Conservation (phyloP, 139 green algal genomes). For the Desmodesmus armatus region DNA sequence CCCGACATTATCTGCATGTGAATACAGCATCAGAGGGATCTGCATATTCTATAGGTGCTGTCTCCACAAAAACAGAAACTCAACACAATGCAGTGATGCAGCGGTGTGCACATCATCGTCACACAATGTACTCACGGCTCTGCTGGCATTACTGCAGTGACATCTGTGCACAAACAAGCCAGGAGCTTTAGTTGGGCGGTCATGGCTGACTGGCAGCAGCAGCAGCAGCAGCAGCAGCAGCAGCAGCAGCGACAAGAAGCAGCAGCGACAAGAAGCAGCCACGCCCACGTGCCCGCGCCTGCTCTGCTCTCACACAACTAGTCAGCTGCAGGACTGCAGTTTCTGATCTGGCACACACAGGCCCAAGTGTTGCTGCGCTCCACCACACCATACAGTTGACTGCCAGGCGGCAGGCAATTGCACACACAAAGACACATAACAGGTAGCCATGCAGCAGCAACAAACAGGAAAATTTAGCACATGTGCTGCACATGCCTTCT, state of each 20-base stretch:
- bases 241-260: not conserved
- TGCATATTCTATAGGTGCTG: not conserved
- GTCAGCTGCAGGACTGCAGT: not conserved
- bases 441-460: not conserved
- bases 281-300: not conserved
- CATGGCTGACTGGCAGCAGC: constrained; percentile 15
- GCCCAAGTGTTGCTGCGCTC: too few species aligned
- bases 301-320: not conserved
- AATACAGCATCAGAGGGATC: not conserved
- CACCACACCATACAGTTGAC: too few species aligned
- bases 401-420: too few species aligned
- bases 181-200: constrained; percentile 34
- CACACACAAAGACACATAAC: not conserved
- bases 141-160: not conserved
- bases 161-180: not conserved
- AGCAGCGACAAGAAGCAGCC: not conserved
- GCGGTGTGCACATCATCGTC: not conserved
- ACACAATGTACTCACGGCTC: not conserved
- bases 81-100: not conserved
- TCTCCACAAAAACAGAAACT: not conserved
- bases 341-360: too few species aligned
- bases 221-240: not conserved
- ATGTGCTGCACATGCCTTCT: too few species aligned
- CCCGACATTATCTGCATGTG: not conserved
- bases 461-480: too few species aligned